Percentiles rank a stretch among this genome's conserved stretches.
phyloP scores from a whole-genome alignment of 140 eudicot species.

The Anethum foeniculum region DNA sequence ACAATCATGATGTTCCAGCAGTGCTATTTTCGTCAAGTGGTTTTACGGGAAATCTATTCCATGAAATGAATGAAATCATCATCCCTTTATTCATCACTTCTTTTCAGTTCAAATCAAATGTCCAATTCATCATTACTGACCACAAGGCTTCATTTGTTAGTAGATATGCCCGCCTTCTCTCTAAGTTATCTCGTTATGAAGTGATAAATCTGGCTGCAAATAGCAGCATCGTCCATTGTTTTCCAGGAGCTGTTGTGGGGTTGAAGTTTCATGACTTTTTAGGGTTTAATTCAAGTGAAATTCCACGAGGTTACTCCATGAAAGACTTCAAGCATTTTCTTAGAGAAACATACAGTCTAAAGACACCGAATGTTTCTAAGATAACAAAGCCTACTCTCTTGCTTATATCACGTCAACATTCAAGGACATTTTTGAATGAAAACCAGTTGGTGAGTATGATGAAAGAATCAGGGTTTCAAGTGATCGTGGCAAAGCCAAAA shows the following conservation, averaged over 20 bases:
- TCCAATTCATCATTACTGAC: conserved; percentile 38
- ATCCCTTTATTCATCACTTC: conserved; percentile 47
- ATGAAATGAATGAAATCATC: conserved; percentile 42
- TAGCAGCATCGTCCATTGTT: conserved; percentile 31
- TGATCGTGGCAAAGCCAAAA: conserved; percentile 26
- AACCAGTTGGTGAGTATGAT: conserved; percentile 26
- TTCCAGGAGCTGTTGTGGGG: conserved; percentile 29
- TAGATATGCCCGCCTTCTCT: conserved; percentile 23
- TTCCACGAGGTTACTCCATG: conserved; percentile 32
- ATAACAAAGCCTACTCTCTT: conserved; percentile 31
- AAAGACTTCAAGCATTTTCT: conserved; percentile 33
- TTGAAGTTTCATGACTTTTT: conserved; percentile 25
- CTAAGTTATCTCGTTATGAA: conserved; percentile 29
- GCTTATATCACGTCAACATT: conserved; percentile 41
- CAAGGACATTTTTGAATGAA: conserved; percentile 39
- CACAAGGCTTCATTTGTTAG: conserved; percentile 36
- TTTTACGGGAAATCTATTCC: conserved; percentile 52
- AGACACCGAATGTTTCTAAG: conserved; percentile 19
- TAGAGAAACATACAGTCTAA: conserved; percentile 29
- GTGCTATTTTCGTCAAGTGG: conserved; percentile 51
- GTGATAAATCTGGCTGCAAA: conserved; percentile 36
- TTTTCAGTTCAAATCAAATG: conserved; percentile 22
- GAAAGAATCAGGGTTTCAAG: conserved; percentile 34
- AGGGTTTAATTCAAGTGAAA: conserved; percentile 26
- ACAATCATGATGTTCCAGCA: conserved; percentile 31